A percentile compares a stretch with the other conserved stretches of the same genome.
Evolutionary conservation across 345 rosid genomes (phyloP).

Genomic region (Euclidium syriacum): DNA sequence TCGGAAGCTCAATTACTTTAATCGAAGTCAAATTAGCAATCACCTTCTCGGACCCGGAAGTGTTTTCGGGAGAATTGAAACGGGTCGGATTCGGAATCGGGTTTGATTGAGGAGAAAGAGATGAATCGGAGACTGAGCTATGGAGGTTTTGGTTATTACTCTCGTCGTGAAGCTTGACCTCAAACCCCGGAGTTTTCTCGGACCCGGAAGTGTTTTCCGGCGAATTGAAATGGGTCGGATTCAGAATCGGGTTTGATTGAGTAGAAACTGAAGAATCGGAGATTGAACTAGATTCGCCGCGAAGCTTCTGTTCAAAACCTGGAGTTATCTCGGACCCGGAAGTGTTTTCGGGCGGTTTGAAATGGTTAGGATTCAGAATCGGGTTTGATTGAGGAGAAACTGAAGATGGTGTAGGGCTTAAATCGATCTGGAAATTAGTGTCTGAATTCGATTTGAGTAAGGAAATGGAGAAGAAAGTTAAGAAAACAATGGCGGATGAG

Average conservation of each 20-base stretch:
- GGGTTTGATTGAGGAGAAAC: too few relatives aligned
- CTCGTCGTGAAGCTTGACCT: constrained; percentile 14
- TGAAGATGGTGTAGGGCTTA: constrained; percentile 1
- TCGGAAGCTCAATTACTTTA: constrained; percentile 34
- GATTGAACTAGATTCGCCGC: constrained; percentile 8
- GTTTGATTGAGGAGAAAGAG: constrained; percentile 17
- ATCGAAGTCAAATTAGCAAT: constrained; percentile 20
- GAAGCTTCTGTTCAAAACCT: too few relatives aligned
- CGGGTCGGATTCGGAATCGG: constrained; percentile 38
- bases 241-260: constrained; percentile 30
- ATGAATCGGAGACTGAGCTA: constrained; percentile 26
- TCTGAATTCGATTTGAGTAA: constrained; percentile 40
- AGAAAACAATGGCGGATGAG: constrained; percentile 53
- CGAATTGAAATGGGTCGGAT: constrained; percentile 27
- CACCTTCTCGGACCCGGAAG: constrained; percentile 36
- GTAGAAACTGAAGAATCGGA: constrained; percentile 28
- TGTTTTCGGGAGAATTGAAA: constrained; percentile 24
- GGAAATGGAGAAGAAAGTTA: constrained; percentile 53
- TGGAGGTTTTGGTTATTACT: too few relatives aligned
- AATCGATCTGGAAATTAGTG: constrained; percentile 18
- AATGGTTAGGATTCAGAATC: too few relatives aligned
- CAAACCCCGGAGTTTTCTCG: constrained; percentile 26
- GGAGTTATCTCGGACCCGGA: too few relatives aligned
- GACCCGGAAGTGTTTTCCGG: constrained; percentile 44
- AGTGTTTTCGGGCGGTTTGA: too few relatives aligned